Percentiles rank a stretch among this genome's conserved stretches.
Evolutionary conservation across 2,329 filamentous ascomycete species (phyloP).

Genomic region (Epichloe gansuensis): DNA sequence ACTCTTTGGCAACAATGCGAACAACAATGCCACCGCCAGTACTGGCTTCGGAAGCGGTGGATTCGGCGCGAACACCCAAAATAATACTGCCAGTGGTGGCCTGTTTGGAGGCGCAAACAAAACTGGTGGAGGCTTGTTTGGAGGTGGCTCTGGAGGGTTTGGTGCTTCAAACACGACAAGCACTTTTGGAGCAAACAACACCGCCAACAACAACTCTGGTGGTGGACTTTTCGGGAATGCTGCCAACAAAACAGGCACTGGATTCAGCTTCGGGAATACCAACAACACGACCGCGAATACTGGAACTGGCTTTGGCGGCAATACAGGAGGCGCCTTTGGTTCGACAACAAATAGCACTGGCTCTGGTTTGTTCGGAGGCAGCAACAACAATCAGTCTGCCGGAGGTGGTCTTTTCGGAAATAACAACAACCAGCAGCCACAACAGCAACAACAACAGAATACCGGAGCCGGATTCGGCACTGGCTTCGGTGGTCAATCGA

Average conservation of each 20-base stretch:
- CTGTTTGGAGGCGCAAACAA: constrained; percentile 25
- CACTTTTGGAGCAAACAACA: constrained; percentile 19
- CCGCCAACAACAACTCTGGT: constrained; percentile 15
- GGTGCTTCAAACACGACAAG: constrained; percentile 20
- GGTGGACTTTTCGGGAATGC: constrained; percentile 32
- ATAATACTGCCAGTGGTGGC: constrained; percentile 18
- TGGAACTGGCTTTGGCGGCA: constrained; percentile 14
- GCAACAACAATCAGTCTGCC: constrained; percentile 18
- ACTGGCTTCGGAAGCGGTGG: constrained; percentile 18
- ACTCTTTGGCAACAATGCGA: constrained; percentile 24
- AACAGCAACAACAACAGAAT: constrained; percentile 16
- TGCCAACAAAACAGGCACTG: constrained; percentile 21
- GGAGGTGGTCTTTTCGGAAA: constrained; percentile 35
- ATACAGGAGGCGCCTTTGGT: constrained; percentile 24
- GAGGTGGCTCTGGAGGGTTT: constrained; percentile 22
- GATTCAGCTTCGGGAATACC: constrained; percentile 32
- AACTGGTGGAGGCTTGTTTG: constrained; percentile 17
- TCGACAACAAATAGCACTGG: constrained; percentile 12
- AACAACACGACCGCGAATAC: constrained; percentile 12
- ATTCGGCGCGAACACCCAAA: constrained; percentile 26
- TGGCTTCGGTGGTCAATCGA: constrained; percentile 24
- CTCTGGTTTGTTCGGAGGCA: constrained; percentile 29
- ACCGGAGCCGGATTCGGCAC: constrained; percentile 16
- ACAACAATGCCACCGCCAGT: constrained; percentile 18
- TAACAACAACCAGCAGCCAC: constrained; percentile 16